phyloP scores from a whole-genome alignment of 148 eudicot species.

The Drosera capensis region DNA sequence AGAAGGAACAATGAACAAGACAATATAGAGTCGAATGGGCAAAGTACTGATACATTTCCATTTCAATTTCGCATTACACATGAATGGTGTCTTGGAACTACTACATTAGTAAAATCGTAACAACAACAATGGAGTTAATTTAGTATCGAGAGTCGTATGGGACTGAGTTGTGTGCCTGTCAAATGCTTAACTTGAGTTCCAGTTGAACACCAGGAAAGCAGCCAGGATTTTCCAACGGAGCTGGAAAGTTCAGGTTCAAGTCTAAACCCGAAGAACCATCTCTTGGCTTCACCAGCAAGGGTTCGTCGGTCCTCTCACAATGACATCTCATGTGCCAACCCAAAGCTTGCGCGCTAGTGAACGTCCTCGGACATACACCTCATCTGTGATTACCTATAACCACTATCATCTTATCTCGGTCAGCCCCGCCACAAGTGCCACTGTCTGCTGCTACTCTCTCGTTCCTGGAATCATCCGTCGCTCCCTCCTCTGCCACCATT shows the following conservation, averaged over 20 bases:
- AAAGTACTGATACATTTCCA: no score
- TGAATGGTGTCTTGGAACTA: no score
- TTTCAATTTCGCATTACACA: no score
- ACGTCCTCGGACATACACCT: conserved; percentile 44
- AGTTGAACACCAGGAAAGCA: background rate
- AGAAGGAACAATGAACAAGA: no score
- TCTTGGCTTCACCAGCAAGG: no score
- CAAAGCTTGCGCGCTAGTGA: conserved; percentile 68
- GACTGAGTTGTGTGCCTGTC: no score
- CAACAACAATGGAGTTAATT: no score
- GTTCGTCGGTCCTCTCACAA: conserved; percentile 34
- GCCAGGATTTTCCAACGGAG: conserved; percentile 2
- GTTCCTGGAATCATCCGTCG: background rate
- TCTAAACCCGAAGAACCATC: conserved; percentile 3
- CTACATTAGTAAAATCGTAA: no score
- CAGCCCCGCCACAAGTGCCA: background rate
- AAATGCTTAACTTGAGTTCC: background rate
- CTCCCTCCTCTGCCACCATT: background rate
- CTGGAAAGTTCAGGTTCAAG: conserved; percentile 41
- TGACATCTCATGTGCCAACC: conserved; percentile 81
- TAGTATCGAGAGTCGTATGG: no score
- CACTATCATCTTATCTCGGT: background rate
- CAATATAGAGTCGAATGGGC: no score
- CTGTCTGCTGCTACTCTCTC: background rate
- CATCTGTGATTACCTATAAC: conserved; percentile 39